phyloP scores from a whole-genome alignment of 2,329 filamentous ascomycete species.

The Lachnellula subtilissima region DNA sequence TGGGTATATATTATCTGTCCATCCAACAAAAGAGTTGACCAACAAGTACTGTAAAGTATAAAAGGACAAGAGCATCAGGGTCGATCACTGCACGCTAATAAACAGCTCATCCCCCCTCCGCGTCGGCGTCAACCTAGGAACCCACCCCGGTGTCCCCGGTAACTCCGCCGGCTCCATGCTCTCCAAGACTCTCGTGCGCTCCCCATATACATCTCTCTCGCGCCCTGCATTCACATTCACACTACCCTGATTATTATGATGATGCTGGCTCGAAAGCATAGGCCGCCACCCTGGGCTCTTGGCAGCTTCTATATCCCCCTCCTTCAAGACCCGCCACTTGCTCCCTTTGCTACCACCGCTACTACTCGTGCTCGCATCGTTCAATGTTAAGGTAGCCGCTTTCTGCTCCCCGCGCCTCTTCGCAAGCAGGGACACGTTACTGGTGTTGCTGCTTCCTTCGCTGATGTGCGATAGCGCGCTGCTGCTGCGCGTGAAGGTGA shows the following conservation, averaged over 20 bases:
- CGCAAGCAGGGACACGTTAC: neutral
- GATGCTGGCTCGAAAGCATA: slow-evolving; percentile 7
- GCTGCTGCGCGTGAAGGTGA: neutral
- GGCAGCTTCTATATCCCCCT: slow-evolving; percentile 20
- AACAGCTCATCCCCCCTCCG: slow-evolving; percentile 62
- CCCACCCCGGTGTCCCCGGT: slow-evolving; percentile 52
- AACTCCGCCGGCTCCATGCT: slow-evolving; percentile 24
- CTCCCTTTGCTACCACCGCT: slow-evolving; percentile 31
- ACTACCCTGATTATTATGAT: neutral
- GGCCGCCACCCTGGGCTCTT: slow-evolving; percentile 26
- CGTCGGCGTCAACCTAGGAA: slow-evolving; percentile 62
- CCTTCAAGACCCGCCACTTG: slow-evolving; percentile 25
- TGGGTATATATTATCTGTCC: neutral
- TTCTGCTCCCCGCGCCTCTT: slow-evolving; percentile 2
- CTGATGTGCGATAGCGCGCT: neutral
- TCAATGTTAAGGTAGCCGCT: slow-evolving; percentile 35
- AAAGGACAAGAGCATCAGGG: neutral
- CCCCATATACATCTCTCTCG: neutral
- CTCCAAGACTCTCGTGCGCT: slow-evolving; percentile 8
- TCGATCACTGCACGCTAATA: slow-evolving; percentile 46
- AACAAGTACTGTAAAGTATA: neutral
- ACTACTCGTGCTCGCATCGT: slow-evolving; percentile 32
- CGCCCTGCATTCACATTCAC: neutral
- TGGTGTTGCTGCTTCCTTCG: neutral
- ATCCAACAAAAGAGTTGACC: neutral